phyloP scores from a whole-genome alignment of 352 stramenopile species.

The Globisporangium parvum region DNA sequence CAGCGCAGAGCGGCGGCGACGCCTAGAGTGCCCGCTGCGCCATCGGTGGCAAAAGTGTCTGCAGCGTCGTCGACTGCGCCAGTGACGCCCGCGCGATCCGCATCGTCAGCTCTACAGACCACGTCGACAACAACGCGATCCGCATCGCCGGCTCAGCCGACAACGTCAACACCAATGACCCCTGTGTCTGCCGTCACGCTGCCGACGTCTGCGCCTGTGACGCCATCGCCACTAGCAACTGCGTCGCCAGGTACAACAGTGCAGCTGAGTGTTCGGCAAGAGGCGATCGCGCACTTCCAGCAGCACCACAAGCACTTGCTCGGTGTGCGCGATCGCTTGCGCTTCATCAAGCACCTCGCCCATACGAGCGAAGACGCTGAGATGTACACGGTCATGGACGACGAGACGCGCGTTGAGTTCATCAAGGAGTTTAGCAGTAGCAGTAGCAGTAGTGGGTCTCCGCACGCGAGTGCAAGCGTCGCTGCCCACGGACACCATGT shows the following conservation, averaged over 20 bases:
- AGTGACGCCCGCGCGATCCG: not conserved
- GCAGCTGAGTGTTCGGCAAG: constrained; percentile 22
- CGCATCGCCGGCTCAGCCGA: not conserved
- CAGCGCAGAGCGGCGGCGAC: not conserved
- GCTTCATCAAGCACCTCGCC: constrained; percentile 38
- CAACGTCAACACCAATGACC: not conserved
- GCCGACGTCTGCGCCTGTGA: not conserved
- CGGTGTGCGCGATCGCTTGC: constrained; percentile 19
- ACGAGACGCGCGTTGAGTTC: constrained; percentile 36
- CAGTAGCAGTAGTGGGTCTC: too few relatives aligned
- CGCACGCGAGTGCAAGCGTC: too few relatives aligned
- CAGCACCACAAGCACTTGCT: constrained; percentile 37
- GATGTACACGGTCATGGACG: constrained; percentile 46
- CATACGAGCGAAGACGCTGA: constrained; percentile 27
- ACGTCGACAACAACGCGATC: not conserved
- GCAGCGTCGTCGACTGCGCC: not conserved
- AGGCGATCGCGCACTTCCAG: constrained; percentile 29
- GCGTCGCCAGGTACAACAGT: not conserved
- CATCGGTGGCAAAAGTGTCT: not conserved
- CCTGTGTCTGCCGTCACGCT: not conserved
- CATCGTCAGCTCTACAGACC: not conserved
- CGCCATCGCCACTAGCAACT: not conserved
- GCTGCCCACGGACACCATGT: too few relatives aligned
- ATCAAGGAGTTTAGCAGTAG: constrained; percentile 30
- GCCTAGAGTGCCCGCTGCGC: not conserved